Evolutionary conservation across 1,284 basidiomycete genomes (phyloP).

Genomic region (Malassezia slooffiae): DNA sequence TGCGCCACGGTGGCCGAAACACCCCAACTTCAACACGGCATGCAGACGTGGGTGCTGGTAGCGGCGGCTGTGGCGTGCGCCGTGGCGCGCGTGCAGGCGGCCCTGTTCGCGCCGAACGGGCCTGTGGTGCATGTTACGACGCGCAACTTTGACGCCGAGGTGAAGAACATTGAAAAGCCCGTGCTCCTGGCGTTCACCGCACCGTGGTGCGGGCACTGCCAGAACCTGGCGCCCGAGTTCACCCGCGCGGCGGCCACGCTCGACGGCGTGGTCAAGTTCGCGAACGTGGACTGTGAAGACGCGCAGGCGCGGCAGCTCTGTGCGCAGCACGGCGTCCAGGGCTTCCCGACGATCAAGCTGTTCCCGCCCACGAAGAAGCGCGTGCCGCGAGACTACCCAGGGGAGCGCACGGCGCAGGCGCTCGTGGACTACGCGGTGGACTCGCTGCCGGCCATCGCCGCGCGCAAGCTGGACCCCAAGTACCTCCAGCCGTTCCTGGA

Average conservation of each 20-base stretch:
- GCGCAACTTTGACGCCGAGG: slow-evolving; percentile 35
- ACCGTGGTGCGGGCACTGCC: slow-evolving; percentile 58
- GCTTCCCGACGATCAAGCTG: slow-evolving; percentile 80
- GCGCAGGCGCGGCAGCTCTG: slow-evolving; percentile 69
- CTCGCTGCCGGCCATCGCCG: slow-evolving; percentile 58
- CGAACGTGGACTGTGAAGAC: slow-evolving; percentile 84
- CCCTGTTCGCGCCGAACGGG: slow-evolving; percentile 32
- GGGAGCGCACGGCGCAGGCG: slow-evolving; percentile 61
- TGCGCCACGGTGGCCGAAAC: too few species aligned
- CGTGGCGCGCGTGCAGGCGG: slow-evolving; percentile 17
- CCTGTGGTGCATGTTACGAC: slow-evolving; percentile 27
- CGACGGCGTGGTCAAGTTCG: slow-evolving; percentile 71
- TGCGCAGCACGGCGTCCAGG: slow-evolving; percentile 70
- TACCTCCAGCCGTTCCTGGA: slow-evolving; percentile 46
- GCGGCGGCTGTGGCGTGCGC: slow-evolving; percentile 13
- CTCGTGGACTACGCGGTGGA: slow-evolving; percentile 67
- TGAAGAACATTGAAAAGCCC: slow-evolving; percentile 44
- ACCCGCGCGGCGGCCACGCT: slow-evolving; percentile 68
- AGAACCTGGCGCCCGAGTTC: slow-evolving; percentile 73
- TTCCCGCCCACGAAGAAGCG: slow-evolving; percentile 49
- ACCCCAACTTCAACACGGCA: too few species aligned
- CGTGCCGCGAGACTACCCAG: slow-evolving; percentile 60
- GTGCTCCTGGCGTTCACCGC: slow-evolving; percentile 48
- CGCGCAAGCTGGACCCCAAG: slow-evolving; percentile 55
- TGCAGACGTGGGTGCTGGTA: slow-evolving; percentile 15